Percentiles rank a stretch among this genome's conserved stretches.
Evolutionary conservation across 2,329 filamentous ascomycete genomes (phyloP).

Genomic region (Fonsecaea pedrosoi): DNA sequence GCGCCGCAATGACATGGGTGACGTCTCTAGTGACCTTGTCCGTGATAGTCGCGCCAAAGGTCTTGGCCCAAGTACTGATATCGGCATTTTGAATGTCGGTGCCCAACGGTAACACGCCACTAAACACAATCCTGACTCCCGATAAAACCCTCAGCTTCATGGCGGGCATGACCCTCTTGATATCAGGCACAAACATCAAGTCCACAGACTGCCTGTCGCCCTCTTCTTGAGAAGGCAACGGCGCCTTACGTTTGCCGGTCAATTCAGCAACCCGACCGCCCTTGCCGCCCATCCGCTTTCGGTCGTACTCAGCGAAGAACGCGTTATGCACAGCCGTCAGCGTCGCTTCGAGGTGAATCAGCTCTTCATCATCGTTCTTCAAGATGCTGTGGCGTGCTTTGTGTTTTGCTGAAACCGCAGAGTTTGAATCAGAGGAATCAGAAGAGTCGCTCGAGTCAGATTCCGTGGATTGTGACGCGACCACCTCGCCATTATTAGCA

Average conservation of each 20-base stretch:
- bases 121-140: constrained; percentile 81
- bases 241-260: constrained; percentile 38
- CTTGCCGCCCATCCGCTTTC: constrained; percentile 48
- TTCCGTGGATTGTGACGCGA: constrained; percentile 47
- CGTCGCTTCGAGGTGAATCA: constrained; percentile 76
- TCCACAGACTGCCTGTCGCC: constrained; percentile 44
- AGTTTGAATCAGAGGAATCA: constrained; percentile 42
- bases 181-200: constrained; percentile 75
- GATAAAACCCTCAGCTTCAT: constrained; percentile 80
- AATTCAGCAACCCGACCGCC: constrained; percentile 51
- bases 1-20: constrained; percentile 60
- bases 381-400: constrained; percentile 74
- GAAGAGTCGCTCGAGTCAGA: constrained; percentile 46
- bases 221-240: constrained; percentile 34
- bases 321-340: constrained; percentile 75
- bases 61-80: constrained; percentile 83
- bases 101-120: constrained; percentile 84
- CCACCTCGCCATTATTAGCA: constrained; percentile 46
- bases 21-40: constrained; percentile 54
- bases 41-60: constrained; percentile 74
- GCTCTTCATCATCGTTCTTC: constrained; percentile 84
- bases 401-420: constrained; percentile 46
- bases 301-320: constrained; percentile 85
- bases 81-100: constrained; percentile 81
- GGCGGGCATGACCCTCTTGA: constrained; percentile 80